Conservation (phyloP, 345 rosid species). For the Xanthoceras sorbifolium region DNA sequence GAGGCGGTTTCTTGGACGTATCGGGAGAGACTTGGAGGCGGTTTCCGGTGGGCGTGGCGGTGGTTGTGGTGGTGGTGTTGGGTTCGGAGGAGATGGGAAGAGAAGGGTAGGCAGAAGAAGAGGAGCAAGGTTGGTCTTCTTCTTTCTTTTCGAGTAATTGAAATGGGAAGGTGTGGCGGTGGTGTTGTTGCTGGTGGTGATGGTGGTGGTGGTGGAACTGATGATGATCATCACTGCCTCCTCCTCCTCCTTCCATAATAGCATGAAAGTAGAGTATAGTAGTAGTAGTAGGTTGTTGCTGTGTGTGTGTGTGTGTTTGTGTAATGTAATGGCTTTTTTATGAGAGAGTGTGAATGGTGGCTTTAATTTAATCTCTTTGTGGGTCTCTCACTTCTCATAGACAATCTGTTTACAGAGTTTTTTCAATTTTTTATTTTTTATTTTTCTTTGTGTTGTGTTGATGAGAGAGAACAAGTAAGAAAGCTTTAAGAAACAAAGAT, state of each 20-base stretch:
- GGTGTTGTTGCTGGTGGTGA: conserved; percentile 48
- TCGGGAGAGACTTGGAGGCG: conserved; percentile 39
- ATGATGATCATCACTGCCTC: conserved; percentile 56
- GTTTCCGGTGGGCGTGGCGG: neutral
- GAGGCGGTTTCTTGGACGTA: conserved; percentile 65
- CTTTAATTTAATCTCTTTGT: conserved; percentile 36
- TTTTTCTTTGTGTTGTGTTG: conserved; percentile 14
- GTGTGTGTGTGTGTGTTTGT: neutral
- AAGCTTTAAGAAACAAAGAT: conserved; percentile 77
- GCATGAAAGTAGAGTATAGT: conserved; percentile 31
- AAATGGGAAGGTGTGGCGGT: conserved; percentile 71
- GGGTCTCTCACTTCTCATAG: conserved; percentile 35
- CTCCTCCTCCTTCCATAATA: conserved; percentile 62
- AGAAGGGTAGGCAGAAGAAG: conserved; percentile 54
- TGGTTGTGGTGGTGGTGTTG: conserved; percentile 27
- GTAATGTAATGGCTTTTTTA: conserved; percentile 7
- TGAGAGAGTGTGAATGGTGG: conserved; percentile 25
- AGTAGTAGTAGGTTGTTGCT: conserved; percentile 24
- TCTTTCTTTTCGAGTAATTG: conserved; percentile 85
- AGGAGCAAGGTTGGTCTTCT: conserved; percentile 58
- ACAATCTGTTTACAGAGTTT: conserved; percentile 16
- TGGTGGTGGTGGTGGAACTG: conserved; percentile 50
- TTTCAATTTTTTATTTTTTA: too few species aligned
- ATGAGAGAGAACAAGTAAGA: conserved; percentile 25
- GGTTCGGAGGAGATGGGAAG: conserved; percentile 37